phyloP scores from a whole-genome alignment of 2,329 filamentous ascomycete genomes.

The Curvularia eragrostidis region DNA sequence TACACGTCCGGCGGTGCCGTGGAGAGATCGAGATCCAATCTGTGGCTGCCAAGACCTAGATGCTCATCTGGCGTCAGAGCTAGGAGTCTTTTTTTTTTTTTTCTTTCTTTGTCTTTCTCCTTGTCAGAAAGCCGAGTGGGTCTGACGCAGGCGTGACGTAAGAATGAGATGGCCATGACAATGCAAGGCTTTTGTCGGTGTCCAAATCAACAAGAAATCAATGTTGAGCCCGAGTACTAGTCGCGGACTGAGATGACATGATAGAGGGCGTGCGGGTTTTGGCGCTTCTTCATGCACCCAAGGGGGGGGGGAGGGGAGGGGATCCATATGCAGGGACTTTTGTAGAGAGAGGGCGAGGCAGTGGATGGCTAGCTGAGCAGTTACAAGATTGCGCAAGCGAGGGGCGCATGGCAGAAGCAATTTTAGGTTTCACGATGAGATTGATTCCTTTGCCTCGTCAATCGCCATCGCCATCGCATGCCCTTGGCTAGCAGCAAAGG shows the following conservation, averaged over 20 bases:
- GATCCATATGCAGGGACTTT: slow-evolving; percentile 13
- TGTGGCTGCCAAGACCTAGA: background rate
- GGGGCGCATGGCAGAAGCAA: slow-evolving; percentile 6
- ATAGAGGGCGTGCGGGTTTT: no score
- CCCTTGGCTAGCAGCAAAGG: no score
- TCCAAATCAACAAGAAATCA: background rate
- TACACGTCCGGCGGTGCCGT: background rate
- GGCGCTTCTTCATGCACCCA: slow-evolving; percentile 6
- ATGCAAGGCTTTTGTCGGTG: background rate
- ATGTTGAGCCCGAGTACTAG: background rate
- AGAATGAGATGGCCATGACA: background rate
- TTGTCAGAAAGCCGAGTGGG: background rate
- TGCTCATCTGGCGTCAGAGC: background rate
- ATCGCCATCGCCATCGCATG: no score
- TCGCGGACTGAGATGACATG: background rate
- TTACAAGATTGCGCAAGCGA: background rate
- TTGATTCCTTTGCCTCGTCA: no score
- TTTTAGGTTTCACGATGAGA: slow-evolving; percentile 7
- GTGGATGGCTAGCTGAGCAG: background rate
- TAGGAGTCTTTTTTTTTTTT: background rate
- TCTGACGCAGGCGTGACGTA: background rate
- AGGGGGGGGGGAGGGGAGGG: no score
- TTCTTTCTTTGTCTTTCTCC: background rate
- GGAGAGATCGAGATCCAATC: background rate
- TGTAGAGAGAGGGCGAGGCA: background rate